Evolutionary conservation across 2,329 filamentous ascomycete genomes (phyloP), one percentile per base, ranked within the genome.

Genomic region (Amylocarpus encephaloides): DNA sequence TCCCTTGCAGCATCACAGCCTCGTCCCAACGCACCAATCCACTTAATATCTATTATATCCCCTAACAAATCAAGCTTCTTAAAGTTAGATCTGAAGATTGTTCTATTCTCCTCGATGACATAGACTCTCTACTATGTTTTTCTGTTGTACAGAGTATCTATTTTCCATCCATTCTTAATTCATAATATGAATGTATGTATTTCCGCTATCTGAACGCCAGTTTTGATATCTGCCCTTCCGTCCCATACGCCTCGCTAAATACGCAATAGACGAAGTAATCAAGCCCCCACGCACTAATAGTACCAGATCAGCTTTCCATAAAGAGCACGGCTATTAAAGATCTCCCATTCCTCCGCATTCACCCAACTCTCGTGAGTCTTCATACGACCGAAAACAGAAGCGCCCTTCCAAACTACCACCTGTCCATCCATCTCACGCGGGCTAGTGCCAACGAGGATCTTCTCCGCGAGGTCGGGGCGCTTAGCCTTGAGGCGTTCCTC

Each of bases 381-480:
- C 53, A 83, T 80, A 60, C 97, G 72, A 2, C 89, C 91, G 73
- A 96, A 98, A 13, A 98, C 91, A 66, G 90, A 95, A 0, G 88
- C 93, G 3, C 93, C 93, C 76, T 98, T 98, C 93, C 93, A 98
- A 7, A 85, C 84, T 47, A 97, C 86, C n/a, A 97, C 91, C 70
- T 96, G 90, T 53, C 93, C 89, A 69, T 98, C 93, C 73, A 98
- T 85, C 62, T 98, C 93, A 62, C 92, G 77, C 0, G 93, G 93
- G 76, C 76, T 93, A 53, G 77, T 73, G 54, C 79, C 82, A 46
- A 84, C 80, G 19, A 83, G 69, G 54, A 84, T 81, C 52, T 75
- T 73, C 30, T 84, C 82, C 16, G 69, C 68, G 40, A 85, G 68
- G 57, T 84, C 81, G 3, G 79, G 79, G 39, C 79, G 70, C 44